Percentiles rank a stretch among this genome's conserved stretches.
Evolutionary conservation across 2,329 filamentous ascomycete genomes (phyloP).

Genomic region (Neopestalotiopsis rosae): DNA sequence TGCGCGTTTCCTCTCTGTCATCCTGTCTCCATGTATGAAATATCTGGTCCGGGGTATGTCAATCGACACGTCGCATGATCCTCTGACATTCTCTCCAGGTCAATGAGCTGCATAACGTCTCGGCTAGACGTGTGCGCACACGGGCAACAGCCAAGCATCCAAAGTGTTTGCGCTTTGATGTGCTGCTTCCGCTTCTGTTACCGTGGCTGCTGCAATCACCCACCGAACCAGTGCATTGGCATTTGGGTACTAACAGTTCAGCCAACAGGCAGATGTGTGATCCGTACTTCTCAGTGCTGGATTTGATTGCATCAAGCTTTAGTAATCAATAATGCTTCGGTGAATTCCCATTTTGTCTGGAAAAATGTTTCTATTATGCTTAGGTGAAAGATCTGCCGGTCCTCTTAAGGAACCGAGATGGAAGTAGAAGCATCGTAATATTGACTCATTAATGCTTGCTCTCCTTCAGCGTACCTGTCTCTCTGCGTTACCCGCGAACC

Average conservation of each 20-base stretch:
- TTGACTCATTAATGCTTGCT: not conserved
- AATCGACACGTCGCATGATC: constrained; percentile 7
- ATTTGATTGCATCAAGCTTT: not conserved
- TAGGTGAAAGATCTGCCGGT: not conserved
- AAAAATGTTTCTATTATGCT: not conserved
- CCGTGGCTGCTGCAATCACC: not conserved
- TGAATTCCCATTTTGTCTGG: not conserved
- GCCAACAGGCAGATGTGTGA: not conserved
- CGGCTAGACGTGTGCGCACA: not conserved
- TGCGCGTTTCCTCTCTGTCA: not conserved
- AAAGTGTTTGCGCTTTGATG: not conserved
- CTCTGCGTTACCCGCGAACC: not conserved
- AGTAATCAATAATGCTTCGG: not conserved
- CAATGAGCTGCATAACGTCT: constrained; percentile 9
- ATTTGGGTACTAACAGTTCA: not conserved
- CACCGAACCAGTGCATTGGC: not conserved
- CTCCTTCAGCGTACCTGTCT: not conserved
- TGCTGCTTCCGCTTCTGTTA: not conserved
- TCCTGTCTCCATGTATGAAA: not conserved
- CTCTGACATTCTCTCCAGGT: not conserved
- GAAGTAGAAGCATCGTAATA: too few relatives aligned
- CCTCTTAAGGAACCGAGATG: too few relatives aligned
- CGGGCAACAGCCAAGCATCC: not conserved
- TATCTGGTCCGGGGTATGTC: not conserved
- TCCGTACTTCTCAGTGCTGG: not conserved